Evolutionary conservation across 139 green algal genomes (phyloP), one percentile per base, ranked within the genome.

Genomic region (Chlamydomonas asymmetrica): DNA sequence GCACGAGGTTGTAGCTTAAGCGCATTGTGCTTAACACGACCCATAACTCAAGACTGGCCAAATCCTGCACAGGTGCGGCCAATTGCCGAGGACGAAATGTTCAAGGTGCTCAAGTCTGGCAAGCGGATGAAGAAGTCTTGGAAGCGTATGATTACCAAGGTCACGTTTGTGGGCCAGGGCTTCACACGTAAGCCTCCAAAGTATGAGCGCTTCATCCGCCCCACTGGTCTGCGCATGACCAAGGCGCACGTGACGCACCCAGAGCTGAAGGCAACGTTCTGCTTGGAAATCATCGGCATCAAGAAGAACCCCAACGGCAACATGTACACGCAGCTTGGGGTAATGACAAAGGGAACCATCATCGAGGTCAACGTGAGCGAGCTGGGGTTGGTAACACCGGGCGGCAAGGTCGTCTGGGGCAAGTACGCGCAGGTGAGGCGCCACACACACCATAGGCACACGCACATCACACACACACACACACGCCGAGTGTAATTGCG

Each of bases 131-230:
- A 97, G 80, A 99, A 99, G 88, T 80, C 84, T 67, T 99, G 97
- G 97, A 99, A 99, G 87, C 92, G 97, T 69, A 98, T 99, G 95
- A 94, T 99, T 60, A 99, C 97, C 49, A 99, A 99, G 88, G 88
- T 97, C 60, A 99, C 97, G 0, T 99, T 98, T 87, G 97, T 99
- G 52, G 95, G 96, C 2, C 88, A 88, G 27, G 87, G 86, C 65
- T 99, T 99, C 86, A 99, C 97, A 16, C 90, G 97, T 32, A 99
- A 99, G 87, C 96, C 97, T 20, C 97, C 97, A 61, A 99, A 99
- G 88, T 99, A 99, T 76, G 97, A 99, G 88, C 87, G 97, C 52
- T 99, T 99, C 87, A 99, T 99, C 85, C 85, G 96, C 13, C 97
- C 97, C 34, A 85, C 81, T 61, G 94, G 94, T 45, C 88, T 99